Evolutionary conservation across 2,329 filamentous ascomycete genomes (phyloP), one percentile per base, ranked within the genome.

Genomic region (Scortechinia acanthostroma): DNA sequence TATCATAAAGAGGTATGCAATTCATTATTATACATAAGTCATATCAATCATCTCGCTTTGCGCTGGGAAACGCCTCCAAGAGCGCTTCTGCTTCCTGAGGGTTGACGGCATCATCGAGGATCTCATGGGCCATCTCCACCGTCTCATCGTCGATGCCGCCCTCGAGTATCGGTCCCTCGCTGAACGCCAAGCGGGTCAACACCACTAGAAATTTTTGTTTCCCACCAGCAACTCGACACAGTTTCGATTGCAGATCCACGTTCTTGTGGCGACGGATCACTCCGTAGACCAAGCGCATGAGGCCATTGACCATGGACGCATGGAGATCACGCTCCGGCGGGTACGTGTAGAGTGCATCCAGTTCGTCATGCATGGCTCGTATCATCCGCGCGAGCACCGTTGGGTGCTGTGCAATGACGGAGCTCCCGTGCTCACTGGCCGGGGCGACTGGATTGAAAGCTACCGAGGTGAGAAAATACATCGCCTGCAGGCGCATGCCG

Each of bases 21-120:
- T n/a, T n/a, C n/a, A n/a, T n/a, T n/a, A n/a, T n/a, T n/a, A n/a
- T n/a, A n/a, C n/a, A n/a, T n/a, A n/a, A n/a, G n/a, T n/a, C n/a
- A n/a, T n/a, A n/a, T n/a, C n/a, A n/a, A n/a, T n/a, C n/a, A n/a
- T n/a, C n/a, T n/a, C 25, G 10, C 10, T 30, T 30, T n/a, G 35
- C 10, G 35, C 35, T 40, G 20, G 35, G 35, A 19, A 40, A 40
- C 17, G 35, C 35, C 17, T 40, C 35, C 10, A 19, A 10, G 13
- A 40, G 20, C 17, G 35, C 10, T 19, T 40, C 35, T 17, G 35
- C 35, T 19, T 40, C 35, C 17, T 40, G 35, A 0, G 89, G 85
- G 45, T 87, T 93, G 19, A 95, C 78, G 2, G 81, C 79, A 49
- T 88, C 71, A 58, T 95, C 89, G 30, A 97, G 63, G 50, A 98